Conservation (phyloP, 345 rosid genomes). For the Lepidium aucheri region DNA sequence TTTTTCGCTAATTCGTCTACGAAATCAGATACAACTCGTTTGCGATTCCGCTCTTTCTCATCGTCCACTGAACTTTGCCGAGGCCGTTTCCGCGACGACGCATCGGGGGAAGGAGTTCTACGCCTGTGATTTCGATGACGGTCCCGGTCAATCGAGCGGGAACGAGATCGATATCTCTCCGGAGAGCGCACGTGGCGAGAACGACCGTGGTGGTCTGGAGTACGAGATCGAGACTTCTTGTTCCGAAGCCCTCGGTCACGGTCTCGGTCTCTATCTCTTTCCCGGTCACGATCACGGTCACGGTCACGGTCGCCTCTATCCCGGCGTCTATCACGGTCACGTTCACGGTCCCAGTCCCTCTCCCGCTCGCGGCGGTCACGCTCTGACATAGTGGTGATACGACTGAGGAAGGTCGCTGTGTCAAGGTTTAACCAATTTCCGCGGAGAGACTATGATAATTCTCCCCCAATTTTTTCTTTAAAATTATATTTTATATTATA, state of each 20-base stretch:
- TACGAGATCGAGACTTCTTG: conserved; percentile 67
- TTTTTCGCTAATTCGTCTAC: conserved; percentile 54
- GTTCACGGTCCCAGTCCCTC: conserved; percentile 33
- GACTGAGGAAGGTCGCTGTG: conserved; percentile 1
- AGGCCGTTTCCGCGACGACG: conserved; percentile 38
- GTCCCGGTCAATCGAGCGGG: conserved; percentile 44
- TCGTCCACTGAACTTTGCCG: conserved; percentile 31
- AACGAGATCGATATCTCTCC: conserved; percentile 40
- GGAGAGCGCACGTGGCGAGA: conserved; percentile 49
- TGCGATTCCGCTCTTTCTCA: conserved; percentile 43
- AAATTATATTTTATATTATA: no score
- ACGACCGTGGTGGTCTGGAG: conserved; percentile 58
- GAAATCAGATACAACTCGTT: conserved; percentile 45
- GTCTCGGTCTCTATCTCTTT: conserved; percentile 46
- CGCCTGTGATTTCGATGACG: conserved; percentile 52
- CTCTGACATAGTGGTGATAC: conserved; percentile 24
- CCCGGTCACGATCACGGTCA: conserved; percentile 33
- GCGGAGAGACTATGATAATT: background rate
- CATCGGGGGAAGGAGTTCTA: conserved; percentile 51
- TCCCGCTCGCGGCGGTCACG: conserved; percentile 42
- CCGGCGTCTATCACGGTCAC: conserved; percentile 44
- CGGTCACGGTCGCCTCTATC: conserved; percentile 45
- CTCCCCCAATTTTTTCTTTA: background rate
- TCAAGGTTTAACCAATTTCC: conserved; percentile 1
- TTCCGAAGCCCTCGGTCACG: conserved; percentile 32